Percentiles rank a stretch among this genome's conserved stretches.
Conservation (phyloP, 129 eudicot species). For the Pittosporum tobira region DNA sequence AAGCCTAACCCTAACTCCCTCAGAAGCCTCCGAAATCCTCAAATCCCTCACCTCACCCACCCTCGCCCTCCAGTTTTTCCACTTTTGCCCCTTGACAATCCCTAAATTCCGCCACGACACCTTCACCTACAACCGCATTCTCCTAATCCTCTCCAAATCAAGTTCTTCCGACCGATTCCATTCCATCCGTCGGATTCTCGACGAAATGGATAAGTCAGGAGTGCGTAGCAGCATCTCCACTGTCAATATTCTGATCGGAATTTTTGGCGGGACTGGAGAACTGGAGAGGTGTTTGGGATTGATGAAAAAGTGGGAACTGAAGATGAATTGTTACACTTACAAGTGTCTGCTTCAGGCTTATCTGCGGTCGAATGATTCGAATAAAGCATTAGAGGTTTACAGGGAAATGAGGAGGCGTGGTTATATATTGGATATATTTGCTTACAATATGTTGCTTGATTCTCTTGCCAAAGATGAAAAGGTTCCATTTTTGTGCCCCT, state of each 20-base stretch:
- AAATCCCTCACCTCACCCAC: conserved; percentile 52
- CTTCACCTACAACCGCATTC: conserved; percentile 73
- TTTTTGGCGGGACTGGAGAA: conserved; percentile 34
- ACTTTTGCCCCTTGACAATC: conserved; percentile 45
- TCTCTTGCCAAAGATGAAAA: conserved; percentile 76
- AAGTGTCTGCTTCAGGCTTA: conserved; percentile 80
- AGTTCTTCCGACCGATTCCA: conserved; percentile 30
- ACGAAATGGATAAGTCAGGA: conserved; percentile 51
- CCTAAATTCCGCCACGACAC: conserved; percentile 73
- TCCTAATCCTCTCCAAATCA: conserved; percentile 49
- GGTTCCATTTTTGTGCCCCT: conserved; percentile 28
- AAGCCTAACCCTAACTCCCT: conserved; percentile 42
- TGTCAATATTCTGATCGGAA: conserved; percentile 76
- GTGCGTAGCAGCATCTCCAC: conserved; percentile 63
- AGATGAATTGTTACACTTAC: conserved; percentile 58
- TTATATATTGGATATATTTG: conserved; percentile 49
- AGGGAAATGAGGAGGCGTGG: conserved; percentile 49
- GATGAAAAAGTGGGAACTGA: conserved; percentile 73
- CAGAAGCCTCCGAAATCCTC: conserved; percentile 79
- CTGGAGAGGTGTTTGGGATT: conserved; percentile 58
- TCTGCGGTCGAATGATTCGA: conserved; percentile 39
- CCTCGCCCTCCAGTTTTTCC: conserved; percentile 68
- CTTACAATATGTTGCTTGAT: conserved; percentile 71
- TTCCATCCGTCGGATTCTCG: conserved; percentile 30
- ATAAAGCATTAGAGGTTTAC: conserved; percentile 45